Evolutionary conservation across 805 yeast species (phyloP).

Genomic region (Lachancea cidri): DNA sequence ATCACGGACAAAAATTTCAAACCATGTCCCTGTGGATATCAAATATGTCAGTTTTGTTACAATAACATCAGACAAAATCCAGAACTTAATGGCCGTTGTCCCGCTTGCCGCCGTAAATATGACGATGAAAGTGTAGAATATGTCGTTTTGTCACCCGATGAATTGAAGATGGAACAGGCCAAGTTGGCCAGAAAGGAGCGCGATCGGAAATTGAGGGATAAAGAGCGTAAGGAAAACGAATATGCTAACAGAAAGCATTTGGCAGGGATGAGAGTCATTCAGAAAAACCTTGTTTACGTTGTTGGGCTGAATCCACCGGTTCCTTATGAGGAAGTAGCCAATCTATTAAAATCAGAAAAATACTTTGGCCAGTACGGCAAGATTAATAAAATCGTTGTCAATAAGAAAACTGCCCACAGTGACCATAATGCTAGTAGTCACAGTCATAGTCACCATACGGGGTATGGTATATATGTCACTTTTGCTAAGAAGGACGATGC

Average conservation of each 20-base stretch:
- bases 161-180: constrained; percentile 70
- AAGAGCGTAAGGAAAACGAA: constrained; percentile 88
- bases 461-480: constrained; percentile 93
- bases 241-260: constrained; percentile 76
- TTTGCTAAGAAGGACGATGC: constrained; percentile 94
- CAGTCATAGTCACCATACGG: constrained; percentile 47
- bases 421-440: constrained; percentile 23
- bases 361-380: constrained; percentile 99
- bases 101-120: constrained; percentile 92
- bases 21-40: constrained; percentile 99
- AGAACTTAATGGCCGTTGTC: constrained; percentile 92
- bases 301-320: constrained; percentile 79
- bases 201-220: constrained; percentile 79
- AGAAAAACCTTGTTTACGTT: constrained; percentile 92
- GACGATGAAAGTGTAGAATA: constrained; percentile 93
- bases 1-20: constrained; percentile 91
- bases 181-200: constrained; percentile 77
- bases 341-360: constrained; percentile 78
- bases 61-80: constrained; percentile 95
- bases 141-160: constrained; percentile 77
- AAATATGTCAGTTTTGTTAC: constrained; percentile 96
- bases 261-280: constrained; percentile 97
- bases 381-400: constrained; percentile 88
- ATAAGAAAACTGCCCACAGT: constrained; percentile 55
- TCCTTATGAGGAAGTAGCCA: constrained; percentile 79